Percentiles rank a stretch among this genome's conserved stretches.
phyloP scores from a whole-genome alignment of 2,329 filamentous ascomycete genomes.

The Penicillium brevicompactum region DNA sequence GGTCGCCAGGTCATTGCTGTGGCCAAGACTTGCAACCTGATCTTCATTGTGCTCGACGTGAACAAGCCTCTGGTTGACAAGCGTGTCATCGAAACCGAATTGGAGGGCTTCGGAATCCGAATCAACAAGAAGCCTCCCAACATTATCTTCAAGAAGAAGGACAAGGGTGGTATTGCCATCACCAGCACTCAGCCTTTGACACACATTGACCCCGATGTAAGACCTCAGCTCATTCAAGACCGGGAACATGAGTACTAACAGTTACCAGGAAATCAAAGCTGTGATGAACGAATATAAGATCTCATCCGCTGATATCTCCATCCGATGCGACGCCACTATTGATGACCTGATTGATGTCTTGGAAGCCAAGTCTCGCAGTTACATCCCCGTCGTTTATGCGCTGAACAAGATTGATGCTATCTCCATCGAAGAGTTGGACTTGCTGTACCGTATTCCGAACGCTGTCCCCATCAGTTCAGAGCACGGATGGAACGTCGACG shows the following conservation, averaged over 20 bases:
- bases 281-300: slow-evolving; percentile 98
- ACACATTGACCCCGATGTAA: slow-evolving; percentile 82
- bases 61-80: slow-evolving; percentile 99
- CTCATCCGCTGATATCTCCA: slow-evolving; percentile 93
- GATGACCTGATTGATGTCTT: slow-evolving; percentile 96
- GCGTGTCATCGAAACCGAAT: slow-evolving; percentile 87
- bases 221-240: slow-evolving; percentile 11
- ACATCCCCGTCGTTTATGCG: slow-evolving; percentile 98
- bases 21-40: slow-evolving; percentile 96
- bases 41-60: slow-evolving; percentile 97
- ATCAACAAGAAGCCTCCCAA: slow-evolving; percentile 98
- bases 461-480: slow-evolving; percentile 97
- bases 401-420: slow-evolving; percentile 99
- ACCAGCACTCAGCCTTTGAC: slow-evolving; percentile 90
- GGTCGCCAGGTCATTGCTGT: slow-evolving; percentile 98
- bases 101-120: slow-evolving; percentile 96
- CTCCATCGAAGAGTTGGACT: slow-evolving; percentile 93
- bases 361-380: slow-evolving; percentile 90
- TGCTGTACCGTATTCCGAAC: slow-evolving; percentile 95
- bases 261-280: slow-evolving; percentile 78
- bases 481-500: slow-evolving; percentile 96
- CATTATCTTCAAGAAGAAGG: slow-evolving; percentile 99
- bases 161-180: slow-evolving; percentile 95
- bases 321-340: slow-evolving; percentile 95
- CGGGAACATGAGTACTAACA: slow-evolving; percentile 14